A percentile compares a stretch with the other conserved stretches of the same genome.
Conservation (phyloP, 306 rosid genomes). For the Corylus americana region DNA sequence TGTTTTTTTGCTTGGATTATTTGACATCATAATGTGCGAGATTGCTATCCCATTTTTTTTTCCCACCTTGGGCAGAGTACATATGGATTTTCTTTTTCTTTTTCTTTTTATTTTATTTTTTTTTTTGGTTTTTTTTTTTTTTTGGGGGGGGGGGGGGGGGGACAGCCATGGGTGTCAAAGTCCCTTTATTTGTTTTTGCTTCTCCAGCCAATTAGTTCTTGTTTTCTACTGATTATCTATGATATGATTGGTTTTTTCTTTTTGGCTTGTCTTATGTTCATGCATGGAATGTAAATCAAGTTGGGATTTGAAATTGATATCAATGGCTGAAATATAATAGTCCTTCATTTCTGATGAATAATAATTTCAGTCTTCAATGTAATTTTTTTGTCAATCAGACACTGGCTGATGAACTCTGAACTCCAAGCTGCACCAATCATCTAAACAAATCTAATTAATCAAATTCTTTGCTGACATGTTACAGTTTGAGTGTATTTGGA, state of each 20-base stretch:
- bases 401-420: background rate
- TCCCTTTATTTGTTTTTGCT: no score
- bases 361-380: background rate
- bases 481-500: background rate
- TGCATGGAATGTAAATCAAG: background rate
- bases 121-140: background rate
- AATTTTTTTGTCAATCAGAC: background rate
- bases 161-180: no score
- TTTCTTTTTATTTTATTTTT: background rate
- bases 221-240: background rate
- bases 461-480: background rate
- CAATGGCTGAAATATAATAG: background rate
- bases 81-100: background rate
- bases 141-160: no score
- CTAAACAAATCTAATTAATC: background rate
- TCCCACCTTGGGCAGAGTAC: background rate
- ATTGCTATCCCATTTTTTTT: constrained; percentile 5
- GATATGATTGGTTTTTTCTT: background rate
- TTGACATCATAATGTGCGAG: constrained; percentile 6
- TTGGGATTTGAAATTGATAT: background rate
- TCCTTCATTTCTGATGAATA: background rate
- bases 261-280: background rate
- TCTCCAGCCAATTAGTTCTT: background rate
- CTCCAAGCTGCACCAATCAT: background rate
- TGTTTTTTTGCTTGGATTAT: constrained; percentile 22